Conservation (phyloP, 2,329 filamentous ascomycete species). For the Penicillium glabrum region DNA sequence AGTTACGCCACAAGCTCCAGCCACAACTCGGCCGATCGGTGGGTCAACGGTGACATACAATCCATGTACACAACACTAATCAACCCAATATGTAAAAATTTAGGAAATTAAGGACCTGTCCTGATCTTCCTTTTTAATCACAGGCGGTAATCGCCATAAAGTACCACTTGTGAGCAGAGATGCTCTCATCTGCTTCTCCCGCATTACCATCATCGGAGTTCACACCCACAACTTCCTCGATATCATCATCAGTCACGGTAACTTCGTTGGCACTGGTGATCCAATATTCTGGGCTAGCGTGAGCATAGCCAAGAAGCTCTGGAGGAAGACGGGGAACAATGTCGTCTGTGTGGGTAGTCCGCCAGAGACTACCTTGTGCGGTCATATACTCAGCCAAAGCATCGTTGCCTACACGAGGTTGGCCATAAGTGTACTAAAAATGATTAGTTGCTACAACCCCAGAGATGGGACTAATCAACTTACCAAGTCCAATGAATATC, state of each 20-base stretch:
- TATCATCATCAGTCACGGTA: conserved; percentile 30
- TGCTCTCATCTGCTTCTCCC: background rate
- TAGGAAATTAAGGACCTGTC: too few species aligned
- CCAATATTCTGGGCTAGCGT: conserved; percentile 44
- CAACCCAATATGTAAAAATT: too few species aligned
- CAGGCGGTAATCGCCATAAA: background rate
- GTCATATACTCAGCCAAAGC: conserved; percentile 41
- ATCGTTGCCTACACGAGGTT: conserved; percentile 43
- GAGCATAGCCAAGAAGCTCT: conserved; percentile 31
- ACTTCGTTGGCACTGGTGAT: conserved; percentile 33
- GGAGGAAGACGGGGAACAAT: conserved; percentile 41
- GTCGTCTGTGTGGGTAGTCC: conserved; percentile 41
- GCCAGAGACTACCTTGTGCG: conserved; percentile 34
- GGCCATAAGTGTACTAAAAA: conserved; percentile 43
- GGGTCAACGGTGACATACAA: background rate
- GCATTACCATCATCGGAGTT: conserved; percentile 34
- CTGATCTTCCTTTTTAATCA: background rate
- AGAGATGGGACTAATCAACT: conserved; percentile 15
- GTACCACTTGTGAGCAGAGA: background rate
- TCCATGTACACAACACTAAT: background rate
- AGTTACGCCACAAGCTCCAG: conserved; percentile 1
- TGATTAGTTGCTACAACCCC: background rate
- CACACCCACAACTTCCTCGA: conserved; percentile 34
- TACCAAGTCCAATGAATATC: conserved; percentile 44
- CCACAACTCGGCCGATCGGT: conserved; percentile 8